Percentiles rank a stretch among this genome's conserved stretches.
phyloP scores from a whole-genome alignment of 2,329 filamentous ascomycete species.

The Sphaerulina musiva region DNA sequence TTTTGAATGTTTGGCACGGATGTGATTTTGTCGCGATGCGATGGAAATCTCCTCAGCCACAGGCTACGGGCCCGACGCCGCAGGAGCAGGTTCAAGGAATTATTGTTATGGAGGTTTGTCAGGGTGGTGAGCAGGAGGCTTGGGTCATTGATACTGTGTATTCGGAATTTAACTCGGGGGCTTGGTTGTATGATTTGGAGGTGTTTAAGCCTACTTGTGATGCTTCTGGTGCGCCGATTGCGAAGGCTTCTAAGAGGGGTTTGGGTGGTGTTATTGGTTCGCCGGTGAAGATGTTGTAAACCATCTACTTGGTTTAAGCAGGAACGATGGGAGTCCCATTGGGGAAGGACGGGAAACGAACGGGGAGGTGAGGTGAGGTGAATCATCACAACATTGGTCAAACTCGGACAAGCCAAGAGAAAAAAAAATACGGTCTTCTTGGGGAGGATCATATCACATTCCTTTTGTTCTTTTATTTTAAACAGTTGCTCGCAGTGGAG shows the following conservation, averaged over 20 bases:
- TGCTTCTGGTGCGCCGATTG: not conserved
- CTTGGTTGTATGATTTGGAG: slow-evolving; percentile 28
- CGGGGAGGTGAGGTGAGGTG: too few relatives aligned
- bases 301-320: too few relatives aligned
- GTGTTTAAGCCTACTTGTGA: slow-evolving; percentile 21
- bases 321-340: too few relatives aligned
- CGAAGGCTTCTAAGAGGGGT: slow-evolving; percentile 4
- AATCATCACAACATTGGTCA: too few relatives aligned
- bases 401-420: too few relatives aligned
- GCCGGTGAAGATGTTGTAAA: not conserved
- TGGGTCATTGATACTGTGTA: slow-evolving; percentile 30
- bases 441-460: too few relatives aligned
- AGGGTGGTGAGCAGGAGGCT: slow-evolving; percentile 17
- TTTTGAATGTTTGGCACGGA: slow-evolving; percentile 31
- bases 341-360: too few relatives aligned
- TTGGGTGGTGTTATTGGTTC: not conserved
- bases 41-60: slow-evolving; percentile 23
- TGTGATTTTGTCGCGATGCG: slow-evolving; percentile 30
- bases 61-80: slow-evolving; percentile 13
- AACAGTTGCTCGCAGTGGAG: too few relatives aligned
- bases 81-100: slow-evolving; percentile 26
- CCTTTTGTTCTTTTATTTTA: too few relatives aligned
- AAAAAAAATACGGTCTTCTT: too few relatives aligned
- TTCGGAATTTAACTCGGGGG: slow-evolving; percentile 30
- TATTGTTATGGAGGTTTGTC: slow-evolving; percentile 25